Conservation (phyloP, 1,284 basidiomycete species). For the Clitocybe nebularis region DNA sequence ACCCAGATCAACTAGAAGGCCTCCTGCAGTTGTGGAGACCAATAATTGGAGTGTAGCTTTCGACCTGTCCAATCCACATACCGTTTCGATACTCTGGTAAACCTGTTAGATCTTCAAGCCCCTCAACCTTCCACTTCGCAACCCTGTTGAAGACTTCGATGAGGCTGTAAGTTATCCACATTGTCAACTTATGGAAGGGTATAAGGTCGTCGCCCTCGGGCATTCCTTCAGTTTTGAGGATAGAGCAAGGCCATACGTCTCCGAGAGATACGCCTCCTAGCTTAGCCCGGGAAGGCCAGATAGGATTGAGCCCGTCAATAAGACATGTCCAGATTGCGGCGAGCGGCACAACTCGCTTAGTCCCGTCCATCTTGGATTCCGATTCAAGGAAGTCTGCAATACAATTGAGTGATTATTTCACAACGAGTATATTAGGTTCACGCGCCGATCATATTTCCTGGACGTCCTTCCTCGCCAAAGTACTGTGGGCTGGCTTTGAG, state of each 20-base stretch:
- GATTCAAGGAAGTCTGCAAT: conserved; percentile 67
- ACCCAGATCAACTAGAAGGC: conserved; percentile 83
- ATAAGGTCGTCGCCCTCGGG: conserved; percentile 69
- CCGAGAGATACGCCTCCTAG: conserved; percentile 71
- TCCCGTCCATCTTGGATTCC: conserved; percentile 41
- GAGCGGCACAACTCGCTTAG: conserved; percentile 51
- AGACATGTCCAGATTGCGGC: conserved; percentile 78
- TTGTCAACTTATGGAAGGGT: conserved; percentile 93
- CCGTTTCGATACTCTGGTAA: conserved; percentile 90
- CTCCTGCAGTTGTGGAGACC: conserved; percentile 68
- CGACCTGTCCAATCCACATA: conserved; percentile 24
- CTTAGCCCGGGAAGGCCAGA: conserved; percentile 84
- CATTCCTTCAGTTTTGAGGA: conserved; percentile 23
- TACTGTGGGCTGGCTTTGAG: conserved; percentile 60
- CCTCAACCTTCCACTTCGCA: conserved; percentile 75
- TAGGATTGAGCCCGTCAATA: conserved; percentile 78
- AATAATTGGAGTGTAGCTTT: too few species aligned
- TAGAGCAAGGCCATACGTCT: conserved; percentile 85
- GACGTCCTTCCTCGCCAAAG: conserved; percentile 71
- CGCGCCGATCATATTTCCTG: conserved; percentile 79
- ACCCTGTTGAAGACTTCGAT: conserved; percentile 79
- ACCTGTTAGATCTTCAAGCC: conserved; percentile 76
- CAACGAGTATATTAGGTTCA: conserved; percentile 4
- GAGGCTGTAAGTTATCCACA: conserved; percentile 89
- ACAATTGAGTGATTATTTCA: conserved; percentile 3